Evolutionary conservation across 148 eudicot genomes (phyloP).

Genomic region (Heliamphora exappendiculata): DNA sequence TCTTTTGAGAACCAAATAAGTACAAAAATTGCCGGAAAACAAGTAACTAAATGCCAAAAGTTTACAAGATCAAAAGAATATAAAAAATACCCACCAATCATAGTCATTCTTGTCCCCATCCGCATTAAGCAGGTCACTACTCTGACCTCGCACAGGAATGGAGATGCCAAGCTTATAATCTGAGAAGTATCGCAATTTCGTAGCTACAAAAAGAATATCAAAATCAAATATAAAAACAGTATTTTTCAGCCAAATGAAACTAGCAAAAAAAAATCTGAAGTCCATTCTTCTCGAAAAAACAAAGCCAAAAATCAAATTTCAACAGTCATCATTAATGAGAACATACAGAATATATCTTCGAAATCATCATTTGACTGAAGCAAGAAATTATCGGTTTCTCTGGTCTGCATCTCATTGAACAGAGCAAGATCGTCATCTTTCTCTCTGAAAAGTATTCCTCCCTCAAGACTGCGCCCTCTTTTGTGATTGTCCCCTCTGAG

Average conservation of each 20-base stretch:
- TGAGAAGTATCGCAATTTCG: conserved; percentile 54
- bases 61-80: background rate
- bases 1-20: background rate
- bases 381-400: conserved; percentile 68
- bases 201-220: conserved; percentile 38
- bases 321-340: conserved; percentile 3
- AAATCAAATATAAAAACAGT: conserved; percentile 8
- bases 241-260: conserved; percentile 16
- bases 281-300: background rate
- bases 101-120: conserved; percentile 93
- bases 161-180: conserved; percentile 65
- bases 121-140: conserved; percentile 72
- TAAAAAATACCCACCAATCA: conserved; percentile 67
- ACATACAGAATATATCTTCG: conserved; percentile 70
- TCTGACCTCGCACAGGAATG: conserved; percentile 72
- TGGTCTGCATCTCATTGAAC: conserved; percentile 76
- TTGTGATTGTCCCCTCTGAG: conserved; percentile 58
- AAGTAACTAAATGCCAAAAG: background rate
- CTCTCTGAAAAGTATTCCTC: conserved; percentile 44
- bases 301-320: conserved; percentile 1
- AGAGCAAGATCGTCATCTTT: conserved; percentile 87
- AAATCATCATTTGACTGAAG: conserved; percentile 74
- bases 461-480: conserved; percentile 86
- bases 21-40: background rate
- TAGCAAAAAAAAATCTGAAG: background rate